Base-by-base conservation (phyloP, 768 basidiomycete species). In the Rhizopogon vinicolor region DNA sequence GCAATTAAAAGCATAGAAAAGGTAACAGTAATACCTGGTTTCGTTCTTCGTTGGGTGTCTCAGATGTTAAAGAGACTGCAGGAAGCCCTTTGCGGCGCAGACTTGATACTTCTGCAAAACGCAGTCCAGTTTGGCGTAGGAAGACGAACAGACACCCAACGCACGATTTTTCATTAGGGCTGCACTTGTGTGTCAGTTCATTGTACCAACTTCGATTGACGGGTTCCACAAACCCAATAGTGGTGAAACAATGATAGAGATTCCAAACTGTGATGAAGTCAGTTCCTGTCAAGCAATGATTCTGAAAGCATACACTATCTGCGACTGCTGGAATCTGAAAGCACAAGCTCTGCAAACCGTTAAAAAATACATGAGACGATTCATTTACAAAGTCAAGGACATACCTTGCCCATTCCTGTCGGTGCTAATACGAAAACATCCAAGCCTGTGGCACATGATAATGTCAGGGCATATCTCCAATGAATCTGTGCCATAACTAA, bases 331-430 rank as follows among this genome's bases (percentile, higher is more conserved):
- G 91, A 29, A 92, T 73, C 71, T 93, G 91, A 64, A 93, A 93
- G 68, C 91, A 93, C 3, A 93, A 63, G 62, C 89, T 91, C 89
- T 91, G 50, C 4, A 19, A 5, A 51, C 44, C 12, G 42, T 52
- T 35, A 37, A 19, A 18, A 44, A 43, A 52, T 45, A 50, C 22
- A 13, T 9, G 51, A 10, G 14, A 1, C 43, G 18, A 12, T 3
- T 22, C 22, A 39, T 25, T 9, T 41, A 16, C 25, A 22, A 2
- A 5, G 44, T 5, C 13, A 1, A 48, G 65, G 63, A 40, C 31
- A 45, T 35, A 86, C 91, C 79, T 93, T 93, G 35, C 91, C 92
- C 87, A 93, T 90, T 4, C 91, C 90, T 9, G 92, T 93, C 0
- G 91, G 90, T 16, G 91, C 91, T 3, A 92, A 77, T 9, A 91